phyloP scores from a whole-genome alignment of 192 early-diverging fungal species.

The Coemansia sp. region DNA sequence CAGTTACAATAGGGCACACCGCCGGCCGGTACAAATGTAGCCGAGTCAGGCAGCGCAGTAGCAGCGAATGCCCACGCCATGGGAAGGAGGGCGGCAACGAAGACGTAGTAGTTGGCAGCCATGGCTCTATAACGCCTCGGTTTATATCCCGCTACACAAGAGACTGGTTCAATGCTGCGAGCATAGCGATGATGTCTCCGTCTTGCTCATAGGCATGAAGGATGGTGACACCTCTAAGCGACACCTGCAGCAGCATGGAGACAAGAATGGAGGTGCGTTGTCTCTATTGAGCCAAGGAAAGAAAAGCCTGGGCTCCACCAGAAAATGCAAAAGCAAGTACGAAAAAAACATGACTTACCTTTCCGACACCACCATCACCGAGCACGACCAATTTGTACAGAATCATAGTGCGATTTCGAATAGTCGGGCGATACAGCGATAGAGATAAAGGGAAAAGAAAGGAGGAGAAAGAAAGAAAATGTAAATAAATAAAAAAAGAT shows the following conservation, averaged over 20 bases:
- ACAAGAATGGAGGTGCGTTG: neutral
- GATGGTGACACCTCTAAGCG: neutral
- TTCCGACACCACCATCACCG: constrained; percentile 92
- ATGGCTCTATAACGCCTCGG: neutral
- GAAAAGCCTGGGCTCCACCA: neutral
- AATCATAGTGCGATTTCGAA: constrained; percentile 64
- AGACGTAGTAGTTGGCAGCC: neutral
- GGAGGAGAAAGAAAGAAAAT: constrained; percentile 15
- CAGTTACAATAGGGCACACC: neutral
- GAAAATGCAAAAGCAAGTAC: neutral
- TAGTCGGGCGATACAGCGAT: constrained; percentile 6
- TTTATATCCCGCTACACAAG: neutral
- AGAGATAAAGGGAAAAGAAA: constrained; percentile 6
- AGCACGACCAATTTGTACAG: constrained; percentile 95
- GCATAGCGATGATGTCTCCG: neutral
- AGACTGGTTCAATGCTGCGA: neutral
- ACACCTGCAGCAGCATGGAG: neutral
- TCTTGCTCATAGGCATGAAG: neutral
- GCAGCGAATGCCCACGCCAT: constrained; percentile 17
- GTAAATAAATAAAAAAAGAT: constrained; percentile 23
- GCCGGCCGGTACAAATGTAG: constrained; percentile 1
- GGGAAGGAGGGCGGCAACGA: constrained; percentile 8
- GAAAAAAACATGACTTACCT: constrained; percentile 61
- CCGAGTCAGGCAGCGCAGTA: constrained; percentile 7
- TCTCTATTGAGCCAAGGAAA: constrained; percentile 2